phyloP scores from a whole-genome alignment of 306 rosid genomes.

The Luffa acutangula region DNA sequence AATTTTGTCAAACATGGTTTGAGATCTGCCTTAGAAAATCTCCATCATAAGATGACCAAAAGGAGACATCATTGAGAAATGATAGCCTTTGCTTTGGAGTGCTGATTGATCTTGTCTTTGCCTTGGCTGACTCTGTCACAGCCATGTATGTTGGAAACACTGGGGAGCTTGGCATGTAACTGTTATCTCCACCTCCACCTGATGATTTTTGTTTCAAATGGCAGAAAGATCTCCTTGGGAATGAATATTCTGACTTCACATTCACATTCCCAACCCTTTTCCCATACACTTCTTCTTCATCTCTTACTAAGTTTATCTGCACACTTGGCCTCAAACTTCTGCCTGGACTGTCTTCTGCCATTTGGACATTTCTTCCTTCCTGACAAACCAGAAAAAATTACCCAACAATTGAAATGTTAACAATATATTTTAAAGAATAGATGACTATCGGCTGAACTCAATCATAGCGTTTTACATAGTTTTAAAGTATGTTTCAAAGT shows the following conservation, averaged over 20 bases:
- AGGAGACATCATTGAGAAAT: conserved; percentile 24
- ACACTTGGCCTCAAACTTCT: conserved; percentile 8
- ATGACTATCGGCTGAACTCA: too few relatives aligned
- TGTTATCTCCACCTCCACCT: conserved; percentile 17
- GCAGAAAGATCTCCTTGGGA: conserved; percentile 50
- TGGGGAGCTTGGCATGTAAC: conserved; percentile 39
- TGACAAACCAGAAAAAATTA: conserved; percentile 6
- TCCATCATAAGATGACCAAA: conserved; percentile 15
- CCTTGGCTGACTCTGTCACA: conserved; percentile 48
- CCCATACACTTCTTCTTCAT: conserved; percentile 21
- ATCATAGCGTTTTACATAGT: too few relatives aligned
- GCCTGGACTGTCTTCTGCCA: conserved; percentile 24
- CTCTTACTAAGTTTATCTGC: conserved; percentile 14
- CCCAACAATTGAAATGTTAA: not conserved
- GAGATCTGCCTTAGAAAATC: not conserved
- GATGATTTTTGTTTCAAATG: conserved; percentile 24
- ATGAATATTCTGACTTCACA: conserved; percentile 19
- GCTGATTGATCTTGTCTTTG: conserved; percentile 54
- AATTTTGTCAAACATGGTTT: not conserved
- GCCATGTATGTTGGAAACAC: conserved; percentile 45
- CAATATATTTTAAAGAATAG: too few relatives aligned
- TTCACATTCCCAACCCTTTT: conserved; percentile 12
- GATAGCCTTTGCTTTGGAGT: conserved; percentile 52
- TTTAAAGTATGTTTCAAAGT: not conserved
- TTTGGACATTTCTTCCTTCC: conserved; percentile 44